phyloP scores from a whole-genome alignment of 805 yeast species.

The Metschnikowia proteae region DNA sequence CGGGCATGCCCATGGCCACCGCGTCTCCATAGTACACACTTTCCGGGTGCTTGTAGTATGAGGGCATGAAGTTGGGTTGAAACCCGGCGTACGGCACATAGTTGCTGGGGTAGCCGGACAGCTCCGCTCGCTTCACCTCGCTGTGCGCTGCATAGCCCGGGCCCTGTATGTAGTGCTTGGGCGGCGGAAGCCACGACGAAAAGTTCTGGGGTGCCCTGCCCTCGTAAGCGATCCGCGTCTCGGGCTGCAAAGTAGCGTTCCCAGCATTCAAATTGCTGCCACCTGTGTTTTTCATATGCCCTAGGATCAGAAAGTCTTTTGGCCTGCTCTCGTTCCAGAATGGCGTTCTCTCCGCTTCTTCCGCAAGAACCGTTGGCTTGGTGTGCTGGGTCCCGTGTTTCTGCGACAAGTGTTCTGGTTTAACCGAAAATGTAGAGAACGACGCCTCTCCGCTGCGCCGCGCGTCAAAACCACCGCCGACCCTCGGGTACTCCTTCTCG shows the following conservation, averaged over 20 bases:
- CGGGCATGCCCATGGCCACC: constrained; percentile 3
- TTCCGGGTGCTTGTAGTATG: constrained; percentile 5
- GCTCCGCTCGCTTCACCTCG: constrained; percentile 2
- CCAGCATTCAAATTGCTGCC: background rate
- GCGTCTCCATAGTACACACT: constrained; percentile 5
- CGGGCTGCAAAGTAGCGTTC: background rate
- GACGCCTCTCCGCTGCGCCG: background rate
- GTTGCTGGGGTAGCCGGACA: background rate
- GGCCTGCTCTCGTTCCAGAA: background rate
- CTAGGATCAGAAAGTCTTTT: background rate
- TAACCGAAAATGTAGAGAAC: background rate
- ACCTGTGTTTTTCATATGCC: background rate
- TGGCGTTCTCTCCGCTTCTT: background rate
- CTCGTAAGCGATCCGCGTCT: background rate
- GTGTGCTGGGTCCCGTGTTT: background rate
- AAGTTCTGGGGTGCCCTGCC: background rate
- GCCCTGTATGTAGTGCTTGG: constrained; percentile 2
- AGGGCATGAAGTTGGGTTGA: constrained; percentile 3
- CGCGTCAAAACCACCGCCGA: background rate
- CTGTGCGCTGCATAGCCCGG: background rate
- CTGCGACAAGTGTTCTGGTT: background rate
- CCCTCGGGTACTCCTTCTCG: background rate
- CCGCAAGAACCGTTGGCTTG: background rate
- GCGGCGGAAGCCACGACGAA: constrained; percentile 4
- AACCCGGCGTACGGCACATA: constrained; percentile 4